These are phyloP conservation scores for Acacia acuminata DNA, from an alignment of 306 rosid species.

Conservation along the genomic window DNA sequence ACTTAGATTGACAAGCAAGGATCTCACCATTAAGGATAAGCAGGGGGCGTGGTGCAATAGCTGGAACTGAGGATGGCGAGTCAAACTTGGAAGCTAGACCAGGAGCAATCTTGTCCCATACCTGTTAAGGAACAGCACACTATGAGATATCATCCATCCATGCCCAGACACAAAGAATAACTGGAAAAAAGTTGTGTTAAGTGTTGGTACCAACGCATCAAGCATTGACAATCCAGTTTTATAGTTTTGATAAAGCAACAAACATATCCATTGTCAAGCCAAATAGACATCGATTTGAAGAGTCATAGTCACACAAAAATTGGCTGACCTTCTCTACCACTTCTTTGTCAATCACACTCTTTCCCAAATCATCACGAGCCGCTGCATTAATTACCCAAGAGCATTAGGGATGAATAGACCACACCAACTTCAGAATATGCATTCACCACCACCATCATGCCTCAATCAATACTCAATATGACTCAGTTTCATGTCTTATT, in stretches of 20 bases:
- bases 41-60: slow-evolving; percentile 80
- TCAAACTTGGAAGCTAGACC: slow-evolving; percentile 81
- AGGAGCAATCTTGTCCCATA: slow-evolving; percentile 94
- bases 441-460: slow-evolving; percentile 6
- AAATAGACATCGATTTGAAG: slow-evolving; percentile 20
- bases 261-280: slow-evolving; percentile 27
- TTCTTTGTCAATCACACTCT: slow-evolving; percentile 71
- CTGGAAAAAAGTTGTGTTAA: slow-evolving; percentile 16
- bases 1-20: slow-evolving; percentile 8
- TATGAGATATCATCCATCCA: slow-evolving; percentile 24
- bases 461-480: slow-evolving; percentile 15
- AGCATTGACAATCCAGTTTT: slow-evolving; percentile 14
- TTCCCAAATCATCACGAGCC: slow-evolving; percentile 66
- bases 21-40: slow-evolving; percentile 72
- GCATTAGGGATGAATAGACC: slow-evolving; percentile 31
- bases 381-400: slow-evolving; percentile 49
- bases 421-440: slow-evolving; percentile 19
- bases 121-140: slow-evolving; percentile 52
- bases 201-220: slow-evolving; percentile 11
- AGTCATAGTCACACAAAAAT: slow-evolving; percentile 8
- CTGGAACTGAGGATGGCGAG: slow-evolving; percentile 66
- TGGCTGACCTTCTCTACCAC: slow-evolving; percentile 83
- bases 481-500: slow-evolving; percentile 25
- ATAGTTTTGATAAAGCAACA: slow-evolving; percentile 9
- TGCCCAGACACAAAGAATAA: slow-evolving; percentile 16